A percentile compares a stretch with the other conserved stretches of the same genome.
phyloP scores from a whole-genome alignment of 2,329 filamentous ascomycete species.

The Trichoderma guizhouense region DNA sequence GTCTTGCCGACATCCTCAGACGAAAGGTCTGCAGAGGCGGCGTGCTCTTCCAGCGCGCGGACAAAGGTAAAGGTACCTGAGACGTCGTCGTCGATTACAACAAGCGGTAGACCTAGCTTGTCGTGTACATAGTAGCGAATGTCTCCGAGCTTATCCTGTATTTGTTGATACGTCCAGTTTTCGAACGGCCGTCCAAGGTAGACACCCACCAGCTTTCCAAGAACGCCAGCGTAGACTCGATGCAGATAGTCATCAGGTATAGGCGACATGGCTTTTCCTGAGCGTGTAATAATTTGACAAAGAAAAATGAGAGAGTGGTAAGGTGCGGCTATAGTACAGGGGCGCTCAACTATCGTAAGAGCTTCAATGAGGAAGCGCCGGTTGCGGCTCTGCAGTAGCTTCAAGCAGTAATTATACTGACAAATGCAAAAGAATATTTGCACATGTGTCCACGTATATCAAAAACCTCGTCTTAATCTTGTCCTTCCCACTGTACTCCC shows the following conservation, averaged over 20 bases:
- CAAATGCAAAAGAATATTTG: neutral
- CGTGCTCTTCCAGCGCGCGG: neutral
- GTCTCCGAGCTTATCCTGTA: constrained; percentile 31
- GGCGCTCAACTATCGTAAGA: constrained; percentile 24
- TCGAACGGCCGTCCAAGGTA: constrained; percentile 34
- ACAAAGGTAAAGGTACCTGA: neutral
- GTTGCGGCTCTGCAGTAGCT: neutral
- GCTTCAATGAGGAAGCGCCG: constrained; percentile 31
- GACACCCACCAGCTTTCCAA: neutral
- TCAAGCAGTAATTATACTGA: neutral
- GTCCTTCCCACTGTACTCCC: neutral
- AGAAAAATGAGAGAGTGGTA: neutral
- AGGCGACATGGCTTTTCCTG: neutral
- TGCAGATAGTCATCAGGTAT: neutral
- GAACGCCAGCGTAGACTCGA: neutral
- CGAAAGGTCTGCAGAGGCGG: neutral
- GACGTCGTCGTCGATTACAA: constrained; percentile 33
- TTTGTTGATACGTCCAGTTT: constrained; percentile 35
- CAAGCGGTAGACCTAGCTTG: constrained; percentile 26
- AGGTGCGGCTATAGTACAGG: neutral
- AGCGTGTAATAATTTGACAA: neutral
- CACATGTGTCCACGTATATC: neutral
- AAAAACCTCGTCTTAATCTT: neutral
- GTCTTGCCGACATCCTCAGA: constrained; percentile 7
- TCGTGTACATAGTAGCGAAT: constrained; percentile 34